These are phyloP conservation scores for Cryptococcus deneoformans DNA, from an alignment of 1,284 basidiomycete species.

Conservation along the genomic window DNA sequence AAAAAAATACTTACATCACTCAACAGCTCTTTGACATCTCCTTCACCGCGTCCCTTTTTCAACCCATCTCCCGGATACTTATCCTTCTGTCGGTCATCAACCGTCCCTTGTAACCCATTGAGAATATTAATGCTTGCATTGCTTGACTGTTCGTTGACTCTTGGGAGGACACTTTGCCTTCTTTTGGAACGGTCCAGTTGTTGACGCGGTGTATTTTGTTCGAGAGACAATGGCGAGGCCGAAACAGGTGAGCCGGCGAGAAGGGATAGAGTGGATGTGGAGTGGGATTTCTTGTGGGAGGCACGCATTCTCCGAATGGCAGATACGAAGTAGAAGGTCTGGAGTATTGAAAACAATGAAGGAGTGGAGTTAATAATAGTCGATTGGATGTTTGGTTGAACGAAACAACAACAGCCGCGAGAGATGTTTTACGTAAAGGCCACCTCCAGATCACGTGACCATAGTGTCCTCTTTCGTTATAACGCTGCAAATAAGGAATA, in stretches of 20 bases:
- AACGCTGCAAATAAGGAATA: too few relatives aligned
- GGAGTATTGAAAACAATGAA: too few relatives aligned
- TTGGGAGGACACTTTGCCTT: slow-evolving; percentile 1
- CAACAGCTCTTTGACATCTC: slow-evolving; percentile 23
- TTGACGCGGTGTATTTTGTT: too few relatives aligned
- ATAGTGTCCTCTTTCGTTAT: too few relatives aligned
- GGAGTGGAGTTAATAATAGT: too few relatives aligned
- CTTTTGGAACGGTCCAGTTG: not conserved
- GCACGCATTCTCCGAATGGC: too few relatives aligned
- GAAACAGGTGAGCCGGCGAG: slow-evolving; percentile 14
- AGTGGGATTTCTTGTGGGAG: slow-evolving; percentile 36
- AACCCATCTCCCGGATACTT: not conserved
- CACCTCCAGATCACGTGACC: too few relatives aligned
- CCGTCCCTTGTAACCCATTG: not conserved
- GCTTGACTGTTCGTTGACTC: slow-evolving; percentile 2
- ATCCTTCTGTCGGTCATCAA: not conserved
- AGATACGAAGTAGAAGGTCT: too few relatives aligned
- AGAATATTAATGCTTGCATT: not conserved
- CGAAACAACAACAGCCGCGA: too few relatives aligned
- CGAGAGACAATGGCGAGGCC: not conserved
- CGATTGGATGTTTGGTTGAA: too few relatives aligned
- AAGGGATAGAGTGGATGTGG: slow-evolving; percentile 29
- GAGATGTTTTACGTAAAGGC: too few relatives aligned
- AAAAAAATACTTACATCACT: slow-evolving; percentile 24
- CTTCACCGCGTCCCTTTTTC: slow-evolving; percentile 4